Evolutionary conservation across 768 basidiomycete species (phyloP), one percentile per base, ranked within the genome.

Genomic region (Cubamyces lactineus): DNA sequence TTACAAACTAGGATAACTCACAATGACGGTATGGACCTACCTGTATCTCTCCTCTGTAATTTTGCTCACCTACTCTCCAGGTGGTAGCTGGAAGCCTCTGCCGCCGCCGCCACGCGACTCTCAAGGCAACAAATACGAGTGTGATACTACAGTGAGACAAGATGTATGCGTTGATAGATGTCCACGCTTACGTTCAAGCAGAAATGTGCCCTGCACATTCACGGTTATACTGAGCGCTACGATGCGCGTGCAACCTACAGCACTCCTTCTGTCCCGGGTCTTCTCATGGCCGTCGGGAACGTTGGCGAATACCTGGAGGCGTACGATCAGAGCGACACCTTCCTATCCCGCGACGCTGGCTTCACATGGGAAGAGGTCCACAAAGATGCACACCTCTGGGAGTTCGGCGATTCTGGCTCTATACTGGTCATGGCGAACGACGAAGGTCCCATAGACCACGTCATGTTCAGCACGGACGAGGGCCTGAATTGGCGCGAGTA

Each of bases 291-390:
- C 1, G 95, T 98, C 47, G 97, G 97, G 8, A 98, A 94, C 68
- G 96, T 99, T 15, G 97, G 97, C 42, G 89, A 94, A 64, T 71
- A 77, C 1, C 84, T 99, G 1, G 86, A 84, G 0, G 78, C 86
- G 0, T 99, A 99, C 76, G 82, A 79, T 3, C 91, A 98, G 30
- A 87, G 88, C 62, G 96, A 98, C 73, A 97, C 95, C 2, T 98
- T 97, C 88, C 82, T 98, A 43, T 94, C 92, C 58, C 92, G 97
- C 4, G 94, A 99, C 68, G 97, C 87, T 2, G 97, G 97, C 9
- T 97, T 97, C 76, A 94, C 92, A 0, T 99, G 97, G 97, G 87
- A 97, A 72, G 97, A 99, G 76, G 89, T 99, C 0, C 95, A 95
- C 79, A 99, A 99, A 73, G 96, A 96, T 66, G 96, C 97, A 0